phyloP scores from a whole-genome alignment of 805 yeast genomes.

The Wickerhamomyces xylosicus region DNA sequence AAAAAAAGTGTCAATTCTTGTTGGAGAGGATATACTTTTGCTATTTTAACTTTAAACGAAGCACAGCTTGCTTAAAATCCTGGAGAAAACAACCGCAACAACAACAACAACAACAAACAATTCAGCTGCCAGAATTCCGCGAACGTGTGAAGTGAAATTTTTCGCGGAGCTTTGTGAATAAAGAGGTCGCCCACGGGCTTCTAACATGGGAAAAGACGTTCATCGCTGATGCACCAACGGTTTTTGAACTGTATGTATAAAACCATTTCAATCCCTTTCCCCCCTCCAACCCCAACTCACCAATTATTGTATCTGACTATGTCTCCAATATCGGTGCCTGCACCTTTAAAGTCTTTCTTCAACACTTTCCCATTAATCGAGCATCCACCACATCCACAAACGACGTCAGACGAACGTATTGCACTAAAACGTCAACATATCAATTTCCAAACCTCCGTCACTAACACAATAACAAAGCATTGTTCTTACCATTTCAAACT shows the following conservation, averaged over 20 bases:
- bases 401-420: constrained; percentile 18
- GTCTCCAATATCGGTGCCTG: constrained; percentile 23
- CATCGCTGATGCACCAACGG: not conserved
- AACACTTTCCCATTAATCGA: constrained; percentile 40
- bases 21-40: not conserved
- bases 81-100: no score
- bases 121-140: no score
- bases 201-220: no score
- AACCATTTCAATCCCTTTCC: not conserved
- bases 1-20: not conserved
- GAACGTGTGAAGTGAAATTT: no score
- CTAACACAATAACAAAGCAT: constrained; percentile 3
- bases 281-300: not conserved
- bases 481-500: constrained; percentile 30
- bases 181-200: no score
- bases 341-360: constrained; percentile 32
- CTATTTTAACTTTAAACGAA: not conserved
- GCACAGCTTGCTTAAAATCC: not conserved
- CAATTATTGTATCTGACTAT: not conserved
- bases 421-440: constrained; percentile 17
- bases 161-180: no score
- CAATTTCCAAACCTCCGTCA: constrained; percentile 11
- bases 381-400: constrained; percentile 27
- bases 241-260: not conserved
- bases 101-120: no score